phyloP scores from a whole-genome alignment of 2,329 filamentous ascomycete genomes.

The Arthrobotrys musiformis region DNA sequence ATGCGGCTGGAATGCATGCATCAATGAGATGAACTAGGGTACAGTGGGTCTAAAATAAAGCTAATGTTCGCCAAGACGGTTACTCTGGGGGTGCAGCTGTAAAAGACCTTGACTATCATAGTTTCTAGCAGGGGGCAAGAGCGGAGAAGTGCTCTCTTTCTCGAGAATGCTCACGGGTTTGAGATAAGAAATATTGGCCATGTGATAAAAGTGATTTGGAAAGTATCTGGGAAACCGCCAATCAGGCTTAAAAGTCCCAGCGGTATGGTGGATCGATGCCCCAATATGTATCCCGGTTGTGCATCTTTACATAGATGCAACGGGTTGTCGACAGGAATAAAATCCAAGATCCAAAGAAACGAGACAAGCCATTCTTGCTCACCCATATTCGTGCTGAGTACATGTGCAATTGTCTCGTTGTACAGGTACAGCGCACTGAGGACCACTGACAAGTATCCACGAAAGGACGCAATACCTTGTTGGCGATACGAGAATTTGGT shows the following conservation, averaged over 20 bases:
- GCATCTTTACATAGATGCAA: slow-evolving; percentile 8
- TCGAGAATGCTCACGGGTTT: slow-evolving; percentile 11
- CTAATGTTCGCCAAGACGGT: slow-evolving; percentile 48
- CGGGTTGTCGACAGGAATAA: not conserved
- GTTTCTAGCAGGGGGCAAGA: not conserved
- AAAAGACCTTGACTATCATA: slow-evolving; percentile 19
- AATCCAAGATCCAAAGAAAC: not conserved
- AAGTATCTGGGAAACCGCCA: slow-evolving; percentile 15
- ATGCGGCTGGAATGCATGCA: slow-evolving; percentile 11
- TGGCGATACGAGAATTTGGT: slow-evolving; percentile 22
- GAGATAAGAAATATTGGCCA: slow-evolving; percentile 37
- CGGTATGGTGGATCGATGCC: slow-evolving; percentile 13
- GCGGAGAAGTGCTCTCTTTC: slow-evolving; percentile 5
- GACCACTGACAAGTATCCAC: not conserved
- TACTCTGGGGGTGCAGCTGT: slow-evolving; percentile 27
- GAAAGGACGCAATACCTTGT: slow-evolving; percentile 3
- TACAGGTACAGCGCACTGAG: not conserved
- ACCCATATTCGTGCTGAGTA: not conserved
- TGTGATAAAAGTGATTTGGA: slow-evolving; percentile 26
- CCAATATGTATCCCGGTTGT: slow-evolving; percentile 11
- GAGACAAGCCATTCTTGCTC: not conserved
- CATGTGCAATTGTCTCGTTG: no score
- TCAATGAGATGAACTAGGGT: slow-evolving; percentile 29
- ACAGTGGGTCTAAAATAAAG: slow-evolving; percentile 12
- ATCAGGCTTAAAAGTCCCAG: slow-evolving; percentile 20